phyloP scores from a whole-genome alignment of 306 rosid species.

The Senna tora region DNA sequence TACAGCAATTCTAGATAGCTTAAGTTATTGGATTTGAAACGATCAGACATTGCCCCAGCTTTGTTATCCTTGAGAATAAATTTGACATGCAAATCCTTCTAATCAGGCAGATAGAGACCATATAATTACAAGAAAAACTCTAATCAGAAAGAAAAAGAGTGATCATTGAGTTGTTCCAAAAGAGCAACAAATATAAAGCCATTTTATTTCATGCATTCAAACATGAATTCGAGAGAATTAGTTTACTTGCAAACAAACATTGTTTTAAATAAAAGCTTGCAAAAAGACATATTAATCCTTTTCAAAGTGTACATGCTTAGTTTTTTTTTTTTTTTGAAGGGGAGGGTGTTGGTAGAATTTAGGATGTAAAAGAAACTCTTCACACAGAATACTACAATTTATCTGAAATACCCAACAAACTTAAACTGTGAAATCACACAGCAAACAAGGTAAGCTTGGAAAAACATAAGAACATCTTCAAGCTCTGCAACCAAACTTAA shows the following conservation, averaged over 20 bases:
- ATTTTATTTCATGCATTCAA: slow-evolving; percentile 11
- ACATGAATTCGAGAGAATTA: slow-evolving; percentile 4
- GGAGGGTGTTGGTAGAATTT: not conserved
- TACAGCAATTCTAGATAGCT: slow-evolving; percentile 27
- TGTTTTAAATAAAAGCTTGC: not conserved
- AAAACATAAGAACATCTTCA: not conserved
- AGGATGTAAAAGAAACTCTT: slow-evolving; percentile 14
- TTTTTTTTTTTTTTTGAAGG: not conserved
- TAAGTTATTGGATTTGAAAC: slow-evolving; percentile 15
- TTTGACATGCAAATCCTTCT: slow-evolving; percentile 11
- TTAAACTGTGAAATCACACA: not conserved
- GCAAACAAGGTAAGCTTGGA: too few species aligned
- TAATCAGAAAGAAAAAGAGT: slow-evolving; percentile 12
- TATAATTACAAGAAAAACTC: slow-evolving; percentile 24
- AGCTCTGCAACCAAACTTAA: not conserved
- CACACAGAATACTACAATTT: not conserved
- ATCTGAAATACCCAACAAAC: slow-evolving; percentile 1
- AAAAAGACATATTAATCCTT: too few species aligned
- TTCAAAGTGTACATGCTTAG: not conserved
- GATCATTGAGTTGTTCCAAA: slow-evolving; percentile 19
- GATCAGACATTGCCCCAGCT: slow-evolving; percentile 13
- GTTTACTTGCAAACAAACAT: slow-evolving; percentile 10
- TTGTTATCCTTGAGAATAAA: slow-evolving; percentile 8
- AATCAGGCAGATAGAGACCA: slow-evolving; percentile 18
- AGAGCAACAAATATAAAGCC: not conserved